These are phyloP conservation scores for Leccinum disarticulatum DNA, from an alignment of 768 basidiomycete genomes.

Conservation along the genomic window DNA sequence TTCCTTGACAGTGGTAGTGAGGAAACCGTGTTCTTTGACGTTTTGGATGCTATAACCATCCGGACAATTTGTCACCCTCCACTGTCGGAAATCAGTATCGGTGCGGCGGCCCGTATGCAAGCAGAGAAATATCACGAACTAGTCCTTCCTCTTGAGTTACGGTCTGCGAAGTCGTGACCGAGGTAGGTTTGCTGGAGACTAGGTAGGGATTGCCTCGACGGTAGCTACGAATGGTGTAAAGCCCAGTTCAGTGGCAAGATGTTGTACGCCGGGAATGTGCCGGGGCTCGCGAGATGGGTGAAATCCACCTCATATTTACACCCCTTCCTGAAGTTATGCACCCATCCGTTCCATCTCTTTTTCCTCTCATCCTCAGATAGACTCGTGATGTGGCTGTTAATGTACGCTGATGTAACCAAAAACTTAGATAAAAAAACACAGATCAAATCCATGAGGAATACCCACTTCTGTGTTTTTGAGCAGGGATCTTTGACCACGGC, in stretches of 20 bases:
- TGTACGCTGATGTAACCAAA: neutral
- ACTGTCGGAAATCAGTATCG: constrained; percentile 1
- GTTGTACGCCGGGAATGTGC: neutral
- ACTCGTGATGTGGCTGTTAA: neutral
- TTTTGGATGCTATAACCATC: constrained; percentile 1
- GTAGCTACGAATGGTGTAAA: constrained; percentile 6
- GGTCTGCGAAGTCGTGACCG: neutral
- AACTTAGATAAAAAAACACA: too few relatives aligned
- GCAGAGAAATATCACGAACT: neutral
- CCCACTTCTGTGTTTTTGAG: neutral
- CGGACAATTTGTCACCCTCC: neutral
- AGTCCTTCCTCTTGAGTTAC: neutral
- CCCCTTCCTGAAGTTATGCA: neutral
- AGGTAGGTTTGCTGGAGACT: too few relatives aligned
- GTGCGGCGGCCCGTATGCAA: too few relatives aligned
- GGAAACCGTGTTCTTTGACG: neutral
- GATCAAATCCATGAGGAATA: neutral
- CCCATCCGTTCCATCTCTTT: neutral
- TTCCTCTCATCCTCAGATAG: neutral
- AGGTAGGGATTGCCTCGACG: neutral
- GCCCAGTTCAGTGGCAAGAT: neutral
- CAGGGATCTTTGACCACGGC: neutral
- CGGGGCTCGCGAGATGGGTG: neutral
- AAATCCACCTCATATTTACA: neutral
- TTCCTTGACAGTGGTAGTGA: neutral